Percentiles rank a stretch among this genome's conserved stretches.
Conservation (phyloP, 345 rosid species). For the Eucalyptus polybractea region DNA sequence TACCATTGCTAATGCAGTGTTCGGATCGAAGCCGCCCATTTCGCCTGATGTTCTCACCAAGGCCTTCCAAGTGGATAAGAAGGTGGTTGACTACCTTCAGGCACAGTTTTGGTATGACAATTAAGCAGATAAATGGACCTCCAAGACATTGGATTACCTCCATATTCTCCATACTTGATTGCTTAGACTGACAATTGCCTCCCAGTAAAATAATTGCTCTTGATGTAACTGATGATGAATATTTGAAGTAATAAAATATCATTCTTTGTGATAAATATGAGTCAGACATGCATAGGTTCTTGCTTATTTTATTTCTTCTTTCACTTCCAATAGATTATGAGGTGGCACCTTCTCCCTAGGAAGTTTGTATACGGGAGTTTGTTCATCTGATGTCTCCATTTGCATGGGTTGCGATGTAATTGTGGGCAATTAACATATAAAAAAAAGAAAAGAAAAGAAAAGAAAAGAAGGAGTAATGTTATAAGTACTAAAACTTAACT, state of each 20-base stretch:
- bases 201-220: background rate
- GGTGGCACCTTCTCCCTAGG: too few relatives aligned
- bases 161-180: background rate
- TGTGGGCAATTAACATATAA: too few relatives aligned
- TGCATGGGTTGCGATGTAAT: too few relatives aligned
- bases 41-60: background rate
- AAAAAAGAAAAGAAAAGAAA: background rate
- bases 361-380: too few relatives aligned
- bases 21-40: background rate
- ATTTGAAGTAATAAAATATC: too few relatives aligned
- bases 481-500: background rate
- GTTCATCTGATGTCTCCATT: too few relatives aligned
- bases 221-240: background rate
- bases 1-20: background rate
- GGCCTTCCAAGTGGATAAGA: background rate
- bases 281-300: too few relatives aligned
- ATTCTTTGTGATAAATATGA: too few relatives aligned
- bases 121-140: background rate
- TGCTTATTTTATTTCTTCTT: too few relatives aligned
- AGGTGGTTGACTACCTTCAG: background rate
- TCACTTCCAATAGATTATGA: too few relatives aligned
- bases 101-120: background rate
- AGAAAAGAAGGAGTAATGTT: background rate
- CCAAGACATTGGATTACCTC: background rate
- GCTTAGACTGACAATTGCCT: background rate